Evolutionary conservation across 495 filamentous ascomycete genomes (phyloP), one percentile per base, ranked within the genome.

Genomic region (Durotheca rogersii): DNA sequence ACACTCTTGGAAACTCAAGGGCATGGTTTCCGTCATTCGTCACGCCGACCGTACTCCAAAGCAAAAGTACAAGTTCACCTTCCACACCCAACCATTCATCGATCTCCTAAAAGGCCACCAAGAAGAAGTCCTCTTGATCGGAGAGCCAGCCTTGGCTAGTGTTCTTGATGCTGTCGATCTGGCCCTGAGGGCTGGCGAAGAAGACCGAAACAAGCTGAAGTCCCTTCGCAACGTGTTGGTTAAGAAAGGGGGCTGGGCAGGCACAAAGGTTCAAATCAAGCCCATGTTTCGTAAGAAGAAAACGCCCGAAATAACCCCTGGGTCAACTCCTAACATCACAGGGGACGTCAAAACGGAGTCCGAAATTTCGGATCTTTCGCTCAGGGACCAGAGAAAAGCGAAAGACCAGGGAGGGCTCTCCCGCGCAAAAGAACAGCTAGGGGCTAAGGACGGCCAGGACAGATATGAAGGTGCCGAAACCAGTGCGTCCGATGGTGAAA

Each of bases 51-150:
- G 93, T 30, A 98, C 93, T 7, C 93, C 93, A 4, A 98, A 98
- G 67, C 93, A 98, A 58, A 98, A 98, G 62, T 95, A 95, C 73
- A 98, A 98, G 61, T 97, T 96, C 64, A 98, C 93, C 0, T 98
- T 98, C 60, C 94, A 97, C 67, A 94, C 87, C 6, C 87, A 90
- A 53, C 94, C 94, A 4, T 98, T 98, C 62, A 88, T 97, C 37
- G 88, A 95, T 48, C 76, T 98, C 4, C 77, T 98, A 32, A 91
- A 87, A 64, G 93, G 93, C 0, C 92, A 98, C 62, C 87, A 91
- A 58, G 92, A 97, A 72, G 93, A 98, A 58, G 92, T 98, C 6
- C 81, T 98, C 6, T 83, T 98, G 10, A 90, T 95, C 55, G 90
- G 90, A 6, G 90, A 92, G 62, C 82, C 88, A 25, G 94, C 94